Evolutionary conservation across 1,284 basidiomycete species (phyloP).

Genomic region (Ceratobasidium sp.): DNA sequence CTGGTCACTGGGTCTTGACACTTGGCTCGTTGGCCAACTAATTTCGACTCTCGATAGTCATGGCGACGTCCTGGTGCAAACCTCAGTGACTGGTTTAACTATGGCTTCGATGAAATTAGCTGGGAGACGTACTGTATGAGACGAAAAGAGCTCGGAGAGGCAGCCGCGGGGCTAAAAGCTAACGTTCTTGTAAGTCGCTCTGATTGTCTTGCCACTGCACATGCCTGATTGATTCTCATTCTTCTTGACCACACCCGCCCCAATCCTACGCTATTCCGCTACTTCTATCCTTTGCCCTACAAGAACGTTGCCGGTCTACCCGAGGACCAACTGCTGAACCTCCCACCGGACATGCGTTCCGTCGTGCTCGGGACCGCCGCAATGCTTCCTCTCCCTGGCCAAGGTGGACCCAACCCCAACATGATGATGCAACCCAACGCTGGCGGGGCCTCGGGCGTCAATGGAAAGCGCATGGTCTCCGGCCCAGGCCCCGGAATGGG

Average conservation of each 20-base stretch:
- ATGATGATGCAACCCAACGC: constrained; percentile 49
- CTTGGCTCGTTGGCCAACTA: background rate
- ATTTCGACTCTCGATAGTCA: constrained; percentile 3
- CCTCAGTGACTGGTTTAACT: constrained; percentile 99
- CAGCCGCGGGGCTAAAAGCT: constrained; percentile 78
- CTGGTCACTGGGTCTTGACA: background rate
- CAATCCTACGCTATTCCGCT: background rate
- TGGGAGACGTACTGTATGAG: constrained; percentile 94
- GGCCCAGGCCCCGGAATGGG: constrained; percentile 59
- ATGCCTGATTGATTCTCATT: background rate
- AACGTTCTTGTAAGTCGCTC: constrained; percentile 61
- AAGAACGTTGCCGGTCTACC: constrained; percentile 83
- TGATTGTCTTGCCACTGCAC: background rate
- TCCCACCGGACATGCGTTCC: constrained; percentile 79
- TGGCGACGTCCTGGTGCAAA: constrained; percentile 95
- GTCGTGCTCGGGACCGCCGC: constrained; percentile 79
- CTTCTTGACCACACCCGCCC: background rate
- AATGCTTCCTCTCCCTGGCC: constrained; percentile 67
- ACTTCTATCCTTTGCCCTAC: background rate
- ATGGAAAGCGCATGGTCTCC: constrained; percentile 54
- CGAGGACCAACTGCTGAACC: constrained; percentile 73
- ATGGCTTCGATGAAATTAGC: constrained; percentile 96
- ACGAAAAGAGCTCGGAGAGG: constrained; percentile 81
- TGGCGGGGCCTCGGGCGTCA: constrained; percentile 62
- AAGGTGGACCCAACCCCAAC: constrained; percentile 57